A percentile compares a stretch with the other conserved stretches of the same genome.
These are phyloP conservation scores for Botrytis pseudocinerea DNA, from an alignment of 2,329 filamentous ascomycete species.

Conservation along the genomic window DNA sequence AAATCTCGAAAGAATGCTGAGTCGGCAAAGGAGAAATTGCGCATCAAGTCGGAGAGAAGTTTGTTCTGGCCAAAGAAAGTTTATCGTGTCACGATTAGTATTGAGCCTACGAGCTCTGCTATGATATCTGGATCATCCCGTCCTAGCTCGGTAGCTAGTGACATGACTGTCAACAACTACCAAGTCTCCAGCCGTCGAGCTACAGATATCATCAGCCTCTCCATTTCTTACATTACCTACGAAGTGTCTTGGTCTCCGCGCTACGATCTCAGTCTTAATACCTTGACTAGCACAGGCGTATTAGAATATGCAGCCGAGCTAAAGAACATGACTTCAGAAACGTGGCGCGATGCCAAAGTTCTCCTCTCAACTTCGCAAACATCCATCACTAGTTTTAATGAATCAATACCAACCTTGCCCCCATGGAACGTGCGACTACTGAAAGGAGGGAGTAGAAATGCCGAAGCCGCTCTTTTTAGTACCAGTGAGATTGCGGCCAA, in stretches of 20 bases:
- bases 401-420: conserved; percentile 48
- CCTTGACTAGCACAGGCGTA: conserved; percentile 38
- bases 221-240: conserved; percentile 40
- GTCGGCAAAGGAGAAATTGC: conserved; percentile 46
- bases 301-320: conserved; percentile 56
- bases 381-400: conserved; percentile 50
- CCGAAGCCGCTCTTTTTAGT: conserved; percentile 33
- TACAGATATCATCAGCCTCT: conserved; percentile 36
- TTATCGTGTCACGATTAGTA: conserved; percentile 53
- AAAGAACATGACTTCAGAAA: conserved; percentile 51
- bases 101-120: conserved; percentile 49
- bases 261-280: conserved; percentile 50
- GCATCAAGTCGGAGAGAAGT: conserved; percentile 48
- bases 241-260: conserved; percentile 49
- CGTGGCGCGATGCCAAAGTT: conserved; percentile 48
- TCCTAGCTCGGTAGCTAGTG: conserved; percentile 46
- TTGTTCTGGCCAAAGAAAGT: conserved; percentile 53
- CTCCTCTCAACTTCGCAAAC: conserved; percentile 52
- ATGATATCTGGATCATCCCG: conserved; percentile 47
- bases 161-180: conserved; percentile 31
- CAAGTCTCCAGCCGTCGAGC: conserved; percentile 31
- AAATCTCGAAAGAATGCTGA: conserved; percentile 44
- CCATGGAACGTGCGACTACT: conserved; percentile 50
- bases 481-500: conserved; percentile 42
- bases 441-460: conserved; percentile 32